These are phyloP conservation scores for Fusarium papillatum DNA, from an alignment of 2,329 filamentous ascomycete species.

Conservation along the genomic window DNA sequence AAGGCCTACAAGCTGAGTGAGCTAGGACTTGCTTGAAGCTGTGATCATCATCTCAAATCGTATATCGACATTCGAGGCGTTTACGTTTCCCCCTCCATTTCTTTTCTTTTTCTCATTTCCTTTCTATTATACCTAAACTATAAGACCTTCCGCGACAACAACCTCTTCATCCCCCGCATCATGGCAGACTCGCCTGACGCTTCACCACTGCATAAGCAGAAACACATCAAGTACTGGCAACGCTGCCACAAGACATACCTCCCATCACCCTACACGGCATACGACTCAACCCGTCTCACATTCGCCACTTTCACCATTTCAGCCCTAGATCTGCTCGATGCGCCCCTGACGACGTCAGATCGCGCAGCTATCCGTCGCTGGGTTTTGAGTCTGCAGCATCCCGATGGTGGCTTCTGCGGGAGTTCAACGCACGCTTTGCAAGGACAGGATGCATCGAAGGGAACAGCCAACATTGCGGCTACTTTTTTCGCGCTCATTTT, in stretches of 20 bases:
- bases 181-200: slow-evolving; percentile 35
- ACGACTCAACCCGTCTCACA: slow-evolving; percentile 91
- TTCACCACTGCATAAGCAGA: slow-evolving; percentile 67
- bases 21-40: slow-evolving; percentile 18
- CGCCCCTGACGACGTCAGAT: slow-evolving; percentile 63
- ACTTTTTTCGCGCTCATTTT: slow-evolving; percentile 90
- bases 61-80: neutral
- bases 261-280: slow-evolving; percentile 86
- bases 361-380: slow-evolving; percentile 71
- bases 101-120: neutral
- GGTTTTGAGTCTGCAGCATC: slow-evolving; percentile 90
- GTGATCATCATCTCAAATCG: slow-evolving; percentile 4
- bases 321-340: slow-evolving; percentile 84
- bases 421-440: slow-evolving; percentile 74
- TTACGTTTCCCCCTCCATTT: neutral
- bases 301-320: slow-evolving; percentile 92
- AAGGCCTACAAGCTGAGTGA: neutral
- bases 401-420: slow-evolving; percentile 89
- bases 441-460: slow-evolving; percentile 59
- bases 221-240: slow-evolving; percentile 93
- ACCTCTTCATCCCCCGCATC: too few relatives aligned
- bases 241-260: slow-evolving; percentile 87
- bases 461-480: slow-evolving; percentile 81
- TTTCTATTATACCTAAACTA: neutral
- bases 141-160: neutral